phyloP scores from a whole-genome alignment of 2,329 filamentous ascomycete species.

The Trichoderma brevicompactum region DNA sequence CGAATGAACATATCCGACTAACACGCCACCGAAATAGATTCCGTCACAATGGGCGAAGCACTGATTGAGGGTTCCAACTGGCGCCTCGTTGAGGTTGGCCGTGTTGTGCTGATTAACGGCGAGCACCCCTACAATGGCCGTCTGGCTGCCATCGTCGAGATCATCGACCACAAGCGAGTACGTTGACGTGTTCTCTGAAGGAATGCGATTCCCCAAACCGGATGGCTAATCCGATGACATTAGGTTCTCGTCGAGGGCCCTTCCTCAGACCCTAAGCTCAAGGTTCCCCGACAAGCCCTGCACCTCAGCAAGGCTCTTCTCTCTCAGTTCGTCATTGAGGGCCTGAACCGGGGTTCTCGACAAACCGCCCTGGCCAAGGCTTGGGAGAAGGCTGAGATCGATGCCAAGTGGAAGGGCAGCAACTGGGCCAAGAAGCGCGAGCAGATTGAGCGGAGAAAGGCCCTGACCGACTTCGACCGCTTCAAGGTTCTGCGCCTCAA shows the following conservation, averaged over 20 bases:
- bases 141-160: slow-evolving; percentile 95
- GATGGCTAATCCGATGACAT: slow-evolving; percentile 37
- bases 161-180: slow-evolving; percentile 99
- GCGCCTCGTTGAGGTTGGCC: slow-evolving; percentile 98
- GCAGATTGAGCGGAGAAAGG: slow-evolving; percentile 83
- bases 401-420: slow-evolving; percentile 89
- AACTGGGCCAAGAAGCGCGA: slow-evolving; percentile 93
- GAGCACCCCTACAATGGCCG: slow-evolving; percentile 80
- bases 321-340: slow-evolving; percentile 84
- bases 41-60: slow-evolving; percentile 80
- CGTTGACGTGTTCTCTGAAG: slow-evolving; percentile 51
- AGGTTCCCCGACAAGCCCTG: slow-evolving; percentile 85
- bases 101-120: slow-evolving; percentile 86
- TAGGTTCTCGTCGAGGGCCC: slow-evolving; percentile 97
- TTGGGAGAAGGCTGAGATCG: slow-evolving; percentile 91
- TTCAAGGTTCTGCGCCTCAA: slow-evolving; percentile 99
- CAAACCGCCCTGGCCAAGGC: slow-evolving; percentile 80
- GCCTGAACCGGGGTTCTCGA: slow-evolving; percentile 83
- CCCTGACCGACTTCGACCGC: slow-evolving; percentile 96
- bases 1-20: slow-evolving; percentile 39
- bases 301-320: slow-evolving; percentile 83
- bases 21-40: slow-evolving; percentile 39
- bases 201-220: slow-evolving; percentile 19
- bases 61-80: slow-evolving; percentile 81
- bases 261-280: slow-evolving; percentile 76